Percentiles rank a stretch among this genome's conserved stretches.
phyloP scores from a whole-genome alignment of 139 green algal genomes.

The Chara braunii region DNA sequence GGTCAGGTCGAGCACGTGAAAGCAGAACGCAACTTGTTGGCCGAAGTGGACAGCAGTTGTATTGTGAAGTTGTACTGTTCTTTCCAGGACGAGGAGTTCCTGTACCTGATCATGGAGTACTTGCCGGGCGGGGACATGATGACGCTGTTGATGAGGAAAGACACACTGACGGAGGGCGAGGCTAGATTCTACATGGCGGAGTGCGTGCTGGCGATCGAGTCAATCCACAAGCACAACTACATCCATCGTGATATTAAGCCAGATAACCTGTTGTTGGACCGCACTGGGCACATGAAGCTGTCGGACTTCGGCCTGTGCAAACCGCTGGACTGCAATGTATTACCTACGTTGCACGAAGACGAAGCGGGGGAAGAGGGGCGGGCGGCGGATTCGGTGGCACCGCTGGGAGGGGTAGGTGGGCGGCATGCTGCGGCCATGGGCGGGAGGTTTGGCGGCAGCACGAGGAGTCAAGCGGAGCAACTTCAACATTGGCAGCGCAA shows the following conservation, averaged over 20 bases:
- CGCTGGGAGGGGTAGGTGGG: neutral
- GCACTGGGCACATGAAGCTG: constrained; percentile 86
- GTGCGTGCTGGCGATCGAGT: constrained; percentile 78
- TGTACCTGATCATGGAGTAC: constrained; percentile 99
- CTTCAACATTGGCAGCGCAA: constrained; percentile 39
- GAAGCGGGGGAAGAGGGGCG: constrained; percentile 7
- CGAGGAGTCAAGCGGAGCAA: constrained; percentile 26
- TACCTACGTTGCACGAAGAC: constrained; percentile 24
- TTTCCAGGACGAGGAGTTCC: constrained; percentile 86
- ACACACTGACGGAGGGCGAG: constrained; percentile 82
- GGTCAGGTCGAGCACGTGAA: constrained; percentile 85
- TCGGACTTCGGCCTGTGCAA: constrained; percentile 97
- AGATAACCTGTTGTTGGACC: constrained; percentile 90
- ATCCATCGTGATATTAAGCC: constrained; percentile 97
- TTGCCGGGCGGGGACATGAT: constrained; percentile 92
- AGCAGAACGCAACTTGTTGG: constrained; percentile 89
- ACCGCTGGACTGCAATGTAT: constrained; percentile 60
- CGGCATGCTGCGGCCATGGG: neutral
- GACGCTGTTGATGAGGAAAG: constrained; percentile 95
- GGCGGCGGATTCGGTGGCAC: neutral
- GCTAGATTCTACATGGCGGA: constrained; percentile 74
- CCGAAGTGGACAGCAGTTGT: constrained; percentile 75
- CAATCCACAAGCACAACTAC: constrained; percentile 80
- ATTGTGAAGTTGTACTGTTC: constrained; percentile 91
- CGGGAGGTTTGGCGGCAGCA: constrained; percentile 2